These are phyloP conservation scores for Polyplosphaeria fusca DNA, from an alignment of 495 filamentous ascomycete species.

Conservation along the genomic window DNA sequence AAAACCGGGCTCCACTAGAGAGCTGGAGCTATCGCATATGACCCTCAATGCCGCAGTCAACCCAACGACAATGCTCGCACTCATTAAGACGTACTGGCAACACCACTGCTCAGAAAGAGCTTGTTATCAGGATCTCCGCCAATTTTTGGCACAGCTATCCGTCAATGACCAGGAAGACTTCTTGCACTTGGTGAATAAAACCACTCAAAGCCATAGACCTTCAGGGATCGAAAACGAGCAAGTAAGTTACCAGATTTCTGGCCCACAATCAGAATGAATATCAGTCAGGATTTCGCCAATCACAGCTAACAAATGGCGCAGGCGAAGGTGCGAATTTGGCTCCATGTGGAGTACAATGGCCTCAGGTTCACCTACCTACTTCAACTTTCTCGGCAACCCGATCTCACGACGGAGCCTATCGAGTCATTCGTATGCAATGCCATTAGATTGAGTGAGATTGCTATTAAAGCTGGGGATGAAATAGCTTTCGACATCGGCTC, in stretches of 20 bases:
- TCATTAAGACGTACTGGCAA: constrained; percentile 20
- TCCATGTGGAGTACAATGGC: constrained; percentile 22
- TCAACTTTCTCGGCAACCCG: constrained; percentile 10
- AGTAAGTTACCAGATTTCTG: neutral
- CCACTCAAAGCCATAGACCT: neutral
- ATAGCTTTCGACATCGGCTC: neutral
- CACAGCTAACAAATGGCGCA: too few relatives aligned
- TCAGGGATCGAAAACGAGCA: neutral
- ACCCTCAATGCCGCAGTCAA: neutral
- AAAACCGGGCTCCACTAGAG: neutral
- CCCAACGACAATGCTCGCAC: neutral
- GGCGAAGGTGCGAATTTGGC: constrained; percentile 4
- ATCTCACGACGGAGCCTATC: neutral
- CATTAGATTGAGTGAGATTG: neutral
- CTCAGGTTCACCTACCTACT: constrained; percentile 28
- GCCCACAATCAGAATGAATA: neutral
- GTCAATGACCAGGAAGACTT: constrained; percentile 7
- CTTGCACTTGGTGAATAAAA: neutral
- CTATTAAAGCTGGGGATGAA: neutral
- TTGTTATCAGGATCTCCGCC: constrained; percentile 27
- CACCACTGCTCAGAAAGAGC: neutral
- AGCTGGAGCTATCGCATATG: constrained; percentile 1
- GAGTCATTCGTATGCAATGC: neutral
- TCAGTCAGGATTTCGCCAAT: neutral
- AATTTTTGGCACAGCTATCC: constrained; percentile 8